A percentile compares a stretch with the other conserved stretches of the same genome.
phyloP scores from a whole-genome alignment of 176 grass and related monocot genomes.

The Bolboschoenus planiculmis region DNA sequence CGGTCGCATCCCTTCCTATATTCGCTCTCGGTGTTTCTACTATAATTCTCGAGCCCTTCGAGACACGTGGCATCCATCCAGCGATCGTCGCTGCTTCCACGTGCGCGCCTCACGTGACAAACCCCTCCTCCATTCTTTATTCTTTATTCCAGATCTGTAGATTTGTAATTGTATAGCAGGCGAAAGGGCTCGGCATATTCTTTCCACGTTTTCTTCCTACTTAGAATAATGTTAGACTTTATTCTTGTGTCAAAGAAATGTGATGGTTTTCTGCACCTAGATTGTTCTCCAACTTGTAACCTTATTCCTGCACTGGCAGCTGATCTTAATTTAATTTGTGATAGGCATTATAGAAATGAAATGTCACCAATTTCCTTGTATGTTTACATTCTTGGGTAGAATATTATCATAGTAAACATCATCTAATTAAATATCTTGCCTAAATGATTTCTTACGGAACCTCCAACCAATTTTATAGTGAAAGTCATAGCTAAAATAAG shows the following conservation, averaged over 20 bases:
- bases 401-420: no score
- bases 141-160: slow-evolving; percentile 9
- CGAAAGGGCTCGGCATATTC: slow-evolving; percentile 6
- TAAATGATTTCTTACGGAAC: no score
- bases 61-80: slow-evolving; percentile 27
- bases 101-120: slow-evolving; percentile 30
- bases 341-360: not conserved
- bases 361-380: not conserved
- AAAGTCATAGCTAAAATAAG: not conserved
- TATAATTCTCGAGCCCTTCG: slow-evolving; percentile 29
- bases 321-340: not conserved
- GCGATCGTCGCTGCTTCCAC: slow-evolving; percentile 21
- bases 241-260: slow-evolving; percentile 22
- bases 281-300: not conserved
- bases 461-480: not conserved
- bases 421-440: no score
- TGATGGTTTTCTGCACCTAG: not conserved
- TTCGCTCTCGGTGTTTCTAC: slow-evolving; percentile 8
- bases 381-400: no score
- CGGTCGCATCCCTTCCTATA: not conserved
- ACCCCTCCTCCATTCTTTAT: not conserved
- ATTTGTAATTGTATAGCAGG: not conserved
- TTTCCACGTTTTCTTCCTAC: slow-evolving; percentile 24
- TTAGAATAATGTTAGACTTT: slow-evolving; percentile 30
- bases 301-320: not conserved